A percentile compares a stretch with the other conserved stretches of the same genome.
These are phyloP conservation scores for Escallonia rubra DNA, from an alignment of 129 eudicot genomes.

Conservation along the genomic window DNA sequence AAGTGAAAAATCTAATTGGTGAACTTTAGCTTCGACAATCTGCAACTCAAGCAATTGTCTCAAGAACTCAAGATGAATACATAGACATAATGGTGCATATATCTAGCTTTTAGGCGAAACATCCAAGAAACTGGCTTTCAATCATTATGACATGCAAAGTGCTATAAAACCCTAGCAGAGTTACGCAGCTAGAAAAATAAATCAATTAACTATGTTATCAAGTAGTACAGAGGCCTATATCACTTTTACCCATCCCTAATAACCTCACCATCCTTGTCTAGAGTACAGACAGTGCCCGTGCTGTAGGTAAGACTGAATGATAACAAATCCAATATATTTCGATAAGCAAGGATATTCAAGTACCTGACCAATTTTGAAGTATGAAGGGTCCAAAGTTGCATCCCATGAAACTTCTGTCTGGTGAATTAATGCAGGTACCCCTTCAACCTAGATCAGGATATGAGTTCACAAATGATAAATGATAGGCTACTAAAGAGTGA, in stretches of 20 bases:
- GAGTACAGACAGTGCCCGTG: too few species aligned
- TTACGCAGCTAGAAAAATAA: too few species aligned
- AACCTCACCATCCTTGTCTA: not conserved
- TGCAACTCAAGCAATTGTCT: constrained; percentile 23
- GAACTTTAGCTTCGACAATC: constrained; percentile 86
- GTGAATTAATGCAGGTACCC: constrained; percentile 91
- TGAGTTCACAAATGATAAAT: constrained; percentile 2
- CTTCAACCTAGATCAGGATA: constrained; percentile 60
- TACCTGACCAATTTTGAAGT: constrained; percentile 88
- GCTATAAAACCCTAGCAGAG: too few species aligned
- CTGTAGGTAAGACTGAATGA: not conserved
- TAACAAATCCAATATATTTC: not conserved
- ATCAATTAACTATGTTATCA: too few species aligned
- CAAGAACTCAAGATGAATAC: not conserved
- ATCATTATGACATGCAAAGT: too few species aligned
- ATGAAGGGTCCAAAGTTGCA: constrained; percentile 52
- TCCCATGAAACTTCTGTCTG: constrained; percentile 97
- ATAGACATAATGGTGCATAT: too few species aligned
- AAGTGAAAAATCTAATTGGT: constrained; percentile 73
- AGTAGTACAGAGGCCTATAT: not conserved
- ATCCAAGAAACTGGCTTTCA: too few species aligned
- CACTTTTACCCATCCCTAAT: not conserved
- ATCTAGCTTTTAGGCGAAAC: too few species aligned
- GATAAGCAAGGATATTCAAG: not conserved
- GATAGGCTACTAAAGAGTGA: not conserved